Conservation (phyloP, 768 basidiomycete species). For the Russula emetica region DNA sequence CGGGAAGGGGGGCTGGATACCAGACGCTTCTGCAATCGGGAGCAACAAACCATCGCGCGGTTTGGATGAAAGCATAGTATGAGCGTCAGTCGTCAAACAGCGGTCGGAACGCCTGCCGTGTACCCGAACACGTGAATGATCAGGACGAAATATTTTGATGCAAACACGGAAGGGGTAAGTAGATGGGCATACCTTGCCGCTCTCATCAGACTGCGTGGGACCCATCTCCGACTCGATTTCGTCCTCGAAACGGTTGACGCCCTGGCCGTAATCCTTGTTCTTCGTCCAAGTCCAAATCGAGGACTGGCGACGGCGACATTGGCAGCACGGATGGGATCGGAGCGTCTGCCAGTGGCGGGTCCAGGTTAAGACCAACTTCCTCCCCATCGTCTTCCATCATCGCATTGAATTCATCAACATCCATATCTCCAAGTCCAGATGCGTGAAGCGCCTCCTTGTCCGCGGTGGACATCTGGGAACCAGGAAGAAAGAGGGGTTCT, state of each 20-base stretch:
- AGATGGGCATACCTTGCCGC: constrained; percentile 19
- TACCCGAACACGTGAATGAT: constrained; percentile 5
- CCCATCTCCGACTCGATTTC: constrained; percentile 26
- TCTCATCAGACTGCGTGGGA: constrained; percentile 26
- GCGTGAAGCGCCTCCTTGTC: constrained; percentile 50
- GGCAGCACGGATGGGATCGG: neutral
- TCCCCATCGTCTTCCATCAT: constrained; percentile 59
- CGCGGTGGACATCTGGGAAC: constrained; percentile 46
- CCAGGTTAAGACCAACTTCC: constrained; percentile 38
- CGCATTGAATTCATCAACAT: constrained; percentile 53
- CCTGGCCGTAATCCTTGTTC: constrained; percentile 1
- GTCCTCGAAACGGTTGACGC: constrained; percentile 13
- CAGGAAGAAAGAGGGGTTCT: constrained; percentile 37
- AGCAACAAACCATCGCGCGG: constrained; percentile 2
- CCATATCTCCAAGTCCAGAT: constrained; percentile 66
- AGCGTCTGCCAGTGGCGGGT: neutral
- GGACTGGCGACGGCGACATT: neutral
- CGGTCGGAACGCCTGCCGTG: constrained; percentile 22
- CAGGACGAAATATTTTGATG: neutral
- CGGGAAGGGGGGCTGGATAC: neutral
- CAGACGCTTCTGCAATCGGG: neutral
- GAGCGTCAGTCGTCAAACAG: constrained; percentile 26
- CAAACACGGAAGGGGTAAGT: neutral
- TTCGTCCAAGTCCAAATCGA: constrained; percentile 6
- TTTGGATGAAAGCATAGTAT: neutral